Evolutionary conservation across 2,329 filamentous ascomycete species (phyloP).

Genomic region (Colletotrichum sp.): DNA sequence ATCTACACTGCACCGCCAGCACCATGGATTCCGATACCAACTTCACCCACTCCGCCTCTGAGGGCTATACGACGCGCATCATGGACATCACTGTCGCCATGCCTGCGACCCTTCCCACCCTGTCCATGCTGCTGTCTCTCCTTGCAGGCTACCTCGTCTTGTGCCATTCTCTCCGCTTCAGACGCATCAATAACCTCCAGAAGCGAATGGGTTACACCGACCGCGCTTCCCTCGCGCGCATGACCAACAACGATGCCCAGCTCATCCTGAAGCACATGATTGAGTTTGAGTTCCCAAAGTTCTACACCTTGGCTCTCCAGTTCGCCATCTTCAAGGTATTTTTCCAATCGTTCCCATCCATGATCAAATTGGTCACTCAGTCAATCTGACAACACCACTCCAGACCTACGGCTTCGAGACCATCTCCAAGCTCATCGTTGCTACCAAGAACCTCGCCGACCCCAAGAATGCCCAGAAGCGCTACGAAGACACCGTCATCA

Average conservation of each 20-base stretch:
- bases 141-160: slow-evolving; percentile 35
- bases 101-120: background rate
- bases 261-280: slow-evolving; percentile 42
- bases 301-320: slow-evolving; percentile 41
- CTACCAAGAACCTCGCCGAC: slow-evolving; percentile 39
- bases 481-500: slow-evolving; percentile 45
- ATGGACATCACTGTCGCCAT: background rate
- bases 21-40: slow-evolving; percentile 4
- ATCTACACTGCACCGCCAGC: background rate
- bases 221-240: slow-evolving; percentile 39
- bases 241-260: slow-evolving; percentile 51
- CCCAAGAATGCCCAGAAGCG: slow-evolving; percentile 37
- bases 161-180: slow-evolving; percentile 43
- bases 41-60: background rate
- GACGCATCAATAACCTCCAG: slow-evolving; percentile 32
- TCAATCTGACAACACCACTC: background rate
- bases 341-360: background rate
- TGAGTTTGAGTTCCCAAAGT: slow-evolving; percentile 40
- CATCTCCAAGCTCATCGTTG: slow-evolving; percentile 39
- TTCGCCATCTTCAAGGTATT: slow-evolving; percentile 45
- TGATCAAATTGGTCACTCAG: background rate
- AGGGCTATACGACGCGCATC: background rate
- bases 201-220: slow-evolving; percentile 35
- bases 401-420: slow-evolving; percentile 46
- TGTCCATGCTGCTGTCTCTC: slow-evolving; percentile 2